Evolutionary conservation across 139 green algal genomes (phyloP), one percentile per base, ranked within the genome.

Genomic region (Chlamydomonas schloesseri): DNA sequence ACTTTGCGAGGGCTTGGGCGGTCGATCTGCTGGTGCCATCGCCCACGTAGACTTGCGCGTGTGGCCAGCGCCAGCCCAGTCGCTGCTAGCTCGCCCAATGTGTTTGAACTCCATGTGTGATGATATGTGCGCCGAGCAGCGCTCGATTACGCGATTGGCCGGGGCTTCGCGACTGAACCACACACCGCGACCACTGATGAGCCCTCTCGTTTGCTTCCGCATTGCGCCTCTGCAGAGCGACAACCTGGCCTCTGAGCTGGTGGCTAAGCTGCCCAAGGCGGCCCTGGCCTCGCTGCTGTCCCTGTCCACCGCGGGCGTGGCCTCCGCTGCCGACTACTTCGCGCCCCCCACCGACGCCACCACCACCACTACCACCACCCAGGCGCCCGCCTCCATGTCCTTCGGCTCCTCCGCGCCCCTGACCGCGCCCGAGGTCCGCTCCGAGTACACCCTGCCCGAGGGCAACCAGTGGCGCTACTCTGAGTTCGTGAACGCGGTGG

Each of bases 381-480:
- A 86, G 79, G 58, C 79, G 64, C 80, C 74, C 46, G 33, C 84
- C 82, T 37, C 58, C 81, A 17, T 94, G 90, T 70, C 74, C 37
- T 85, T 91, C 33, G 33, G 60, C 33, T 34, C 72, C 9, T 31
- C 42, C 23, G 90, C 91, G 10, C 89, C 91, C 1, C 79, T 92
- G 34, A 78, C 82, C 18, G 89, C 89, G 17, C 87, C 90, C 9
- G 88, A 91, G 28, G 81, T 95, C 3, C 90, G 88, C n/a, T 88
- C 87, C 28, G 89, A 87, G 36, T 88, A 88, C 36, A 70, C 36
- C 26, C 95, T 99, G 80, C 98, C 98, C 29, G 98, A 99, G 92
- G 97, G 98, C 89, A 97, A 93, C 88, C 94, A 99, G 90, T 99
- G 98, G 98, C 91, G 98, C 20, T 99, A 99, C 94, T 89, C 88